Conservation (phyloP, 768 basidiomycete species). For the Leccinum pellstonianum region DNA sequence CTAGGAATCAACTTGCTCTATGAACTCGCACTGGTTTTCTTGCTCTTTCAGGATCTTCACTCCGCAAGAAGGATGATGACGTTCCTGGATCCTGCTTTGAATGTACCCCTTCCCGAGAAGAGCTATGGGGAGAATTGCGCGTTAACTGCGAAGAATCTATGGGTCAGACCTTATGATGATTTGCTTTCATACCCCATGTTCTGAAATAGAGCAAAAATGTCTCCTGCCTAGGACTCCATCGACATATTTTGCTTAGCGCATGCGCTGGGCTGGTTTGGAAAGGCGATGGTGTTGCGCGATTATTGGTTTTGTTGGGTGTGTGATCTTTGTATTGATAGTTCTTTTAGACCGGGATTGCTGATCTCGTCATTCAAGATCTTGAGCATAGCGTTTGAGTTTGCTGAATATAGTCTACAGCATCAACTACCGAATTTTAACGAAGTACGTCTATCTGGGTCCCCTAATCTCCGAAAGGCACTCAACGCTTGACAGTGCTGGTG, state of each 20-base stretch:
- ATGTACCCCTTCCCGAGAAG: constrained; percentile 76
- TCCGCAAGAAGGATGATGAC: constrained; percentile 80
- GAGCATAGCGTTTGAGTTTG: constrained; percentile 84
- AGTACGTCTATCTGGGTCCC: constrained; percentile 42
- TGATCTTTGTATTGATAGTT: constrained; percentile 7
- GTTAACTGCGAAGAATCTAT: constrained; percentile 58
- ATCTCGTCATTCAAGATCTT: constrained; percentile 55
- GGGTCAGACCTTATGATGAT: constrained; percentile 46
- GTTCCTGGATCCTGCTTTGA: constrained; percentile 69
- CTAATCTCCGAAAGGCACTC: constrained; percentile 23
- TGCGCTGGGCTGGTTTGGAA: constrained; percentile 86
- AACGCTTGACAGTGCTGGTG: constrained; percentile 71
- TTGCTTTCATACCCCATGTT: neutral
- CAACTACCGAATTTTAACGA: constrained; percentile 87
- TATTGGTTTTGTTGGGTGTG: constrained; percentile 94
- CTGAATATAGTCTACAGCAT: constrained; percentile 85
- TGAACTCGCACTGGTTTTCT: constrained; percentile 77
- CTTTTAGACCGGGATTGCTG: constrained; percentile 5
- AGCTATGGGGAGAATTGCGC: constrained; percentile 82
- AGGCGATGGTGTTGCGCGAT: constrained; percentile 85
- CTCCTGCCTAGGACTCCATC: constrained; percentile 57
- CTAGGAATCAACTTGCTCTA: constrained; percentile 82
- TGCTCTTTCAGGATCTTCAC: constrained; percentile 80
- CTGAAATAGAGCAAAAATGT: constrained; percentile 6
- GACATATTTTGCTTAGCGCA: constrained; percentile 89